Base-by-base conservation (phyloP, 108 stramenopile species). In the Mediolabrus comicus region DNA sequence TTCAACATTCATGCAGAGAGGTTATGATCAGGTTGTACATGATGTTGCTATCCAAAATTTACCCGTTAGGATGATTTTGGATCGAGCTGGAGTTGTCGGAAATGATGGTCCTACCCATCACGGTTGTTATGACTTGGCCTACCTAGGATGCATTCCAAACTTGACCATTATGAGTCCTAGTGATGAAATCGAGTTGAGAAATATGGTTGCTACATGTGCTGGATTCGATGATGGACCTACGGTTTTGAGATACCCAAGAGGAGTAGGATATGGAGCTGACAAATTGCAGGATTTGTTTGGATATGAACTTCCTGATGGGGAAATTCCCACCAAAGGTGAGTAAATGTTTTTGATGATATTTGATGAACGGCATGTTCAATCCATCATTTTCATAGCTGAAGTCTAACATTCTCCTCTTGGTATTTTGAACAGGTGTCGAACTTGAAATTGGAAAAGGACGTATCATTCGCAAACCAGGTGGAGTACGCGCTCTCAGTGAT, bases 101-200 rank as follows among this genome's bases (percentile, higher is more conserved):
- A 98, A 98, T 67, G 97, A 97, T 74, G 97, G 97, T 12, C 96
- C 97, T 7, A 98, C 97, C 3, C 97, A 98, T 75, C 97, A 98
- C 71, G 97, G 96, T 14, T 89, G 92, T 62, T 97, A 92, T 80
- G 96, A 97, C 75, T 80, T 97, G 53, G 78, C 90, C 24, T 98
- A 98, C 77, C 32, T 97, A 32, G 97, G 96, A 26, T 94, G 94
- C 71, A 91, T 98, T 54, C 97, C 97, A 41, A 89, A 96, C 63
- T 82, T 98, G 51, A 95, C 87, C 62, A 97, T 98, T 66, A 97
- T 97, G 96, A 87, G 95, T 32, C 97, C 97, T 36, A 85, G 87
- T 43, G 96, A 98, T 62, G 97, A 98, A 68, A 83, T 97, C 24
- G 97, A 97, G 69, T 81, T 98, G 46, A 86, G 82, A 66, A 97